phyloP scores from a whole-genome alignment of 108 stramenopile species.

The Discostella pseudostelligera region DNA sequence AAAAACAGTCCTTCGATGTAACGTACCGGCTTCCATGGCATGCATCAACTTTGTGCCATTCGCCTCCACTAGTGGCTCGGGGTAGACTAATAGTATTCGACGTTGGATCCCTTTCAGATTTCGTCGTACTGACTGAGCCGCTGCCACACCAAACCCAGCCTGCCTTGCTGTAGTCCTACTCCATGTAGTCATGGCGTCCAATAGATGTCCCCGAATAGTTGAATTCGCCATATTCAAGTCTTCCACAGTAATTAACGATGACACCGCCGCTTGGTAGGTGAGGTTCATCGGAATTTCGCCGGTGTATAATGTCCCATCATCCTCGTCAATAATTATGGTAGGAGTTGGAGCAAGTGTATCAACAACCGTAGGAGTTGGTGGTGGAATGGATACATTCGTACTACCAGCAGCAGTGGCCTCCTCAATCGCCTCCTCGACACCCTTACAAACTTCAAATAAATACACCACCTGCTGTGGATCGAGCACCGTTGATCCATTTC shows the following conservation, averaged over 20 bases:
- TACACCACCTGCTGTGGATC: constrained; percentile 26
- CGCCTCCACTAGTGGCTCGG: constrained; percentile 1
- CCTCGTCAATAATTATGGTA: neutral
- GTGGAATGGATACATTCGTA: neutral
- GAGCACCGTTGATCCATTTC: constrained; percentile 1
- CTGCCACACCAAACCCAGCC: neutral
- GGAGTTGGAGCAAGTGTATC: too few species aligned
- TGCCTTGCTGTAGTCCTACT: neutral
- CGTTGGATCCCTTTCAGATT: neutral
- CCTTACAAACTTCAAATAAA: constrained; percentile 27
- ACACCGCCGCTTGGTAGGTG: constrained; percentile 4
- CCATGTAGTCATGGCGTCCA: constrained; percentile 9
- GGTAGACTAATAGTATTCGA: neutral
- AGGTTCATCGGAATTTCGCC: neutral
- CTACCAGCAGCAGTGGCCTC: neutral
- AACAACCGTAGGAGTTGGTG: too few species aligned
- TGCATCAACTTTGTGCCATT: neutral
- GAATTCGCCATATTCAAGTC: neutral
- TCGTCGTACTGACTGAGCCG: neutral
- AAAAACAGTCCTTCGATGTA: neutral
- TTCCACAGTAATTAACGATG: neutral
- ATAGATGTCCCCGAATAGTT: neutral
- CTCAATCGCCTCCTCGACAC: constrained; percentile 23
- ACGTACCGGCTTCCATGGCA: constrained; percentile 3
- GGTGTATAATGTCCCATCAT: neutral